Evolutionary conservation across 768 basidiomycete species (phyloP), one percentile per base, ranked within the genome.

Genomic region (Chlorophyllum brunneum): DNA sequence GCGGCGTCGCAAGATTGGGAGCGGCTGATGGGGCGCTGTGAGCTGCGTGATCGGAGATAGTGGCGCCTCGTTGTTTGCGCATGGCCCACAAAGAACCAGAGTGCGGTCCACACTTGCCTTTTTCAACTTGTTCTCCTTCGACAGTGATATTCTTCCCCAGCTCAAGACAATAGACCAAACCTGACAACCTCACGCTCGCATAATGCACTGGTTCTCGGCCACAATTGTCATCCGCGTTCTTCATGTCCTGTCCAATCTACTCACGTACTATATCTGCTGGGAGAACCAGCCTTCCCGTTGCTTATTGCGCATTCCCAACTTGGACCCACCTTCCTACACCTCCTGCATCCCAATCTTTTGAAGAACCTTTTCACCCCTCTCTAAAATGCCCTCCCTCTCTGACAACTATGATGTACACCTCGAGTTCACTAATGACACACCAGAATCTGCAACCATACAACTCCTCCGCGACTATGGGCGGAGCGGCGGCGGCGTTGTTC

Each of bases 381-480:
- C 31, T 34, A 23, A 23, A 8, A 86, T 87, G 85, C 85, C 85
- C 54, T 77, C 75, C 24, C 68, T 74, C 58, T 71, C 80, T 11
- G 76, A 83, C 65, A 64, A 62, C 54, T 86, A 83, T 69, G 85
- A 85, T 61, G 76, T 86, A 63, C 72, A 80, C 49, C 79, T 87
- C 63, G 81, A 83, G 63, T 77, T 88, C 64, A 78, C 77, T 44
- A 88, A 87, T 65, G 85, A 87, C 59, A 85, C 82, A 13, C 78
- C 72, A 59, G 81, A 83, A 61, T 76, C 71, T 48, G 77, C 82
- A 54, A 80, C 84, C 37, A 70, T 87, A 31, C 84, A 87, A 63
- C 74, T 84, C 26, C 67, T 83, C 54, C 75, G 78, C 30, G 79
- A 86, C 66, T 86, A 86, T 57, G 83, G 82, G 40, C 72, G 77